Evolutionary conservation across 305 asterid genomes (phyloP).

Genomic region (Solanum hybrid): DNA sequence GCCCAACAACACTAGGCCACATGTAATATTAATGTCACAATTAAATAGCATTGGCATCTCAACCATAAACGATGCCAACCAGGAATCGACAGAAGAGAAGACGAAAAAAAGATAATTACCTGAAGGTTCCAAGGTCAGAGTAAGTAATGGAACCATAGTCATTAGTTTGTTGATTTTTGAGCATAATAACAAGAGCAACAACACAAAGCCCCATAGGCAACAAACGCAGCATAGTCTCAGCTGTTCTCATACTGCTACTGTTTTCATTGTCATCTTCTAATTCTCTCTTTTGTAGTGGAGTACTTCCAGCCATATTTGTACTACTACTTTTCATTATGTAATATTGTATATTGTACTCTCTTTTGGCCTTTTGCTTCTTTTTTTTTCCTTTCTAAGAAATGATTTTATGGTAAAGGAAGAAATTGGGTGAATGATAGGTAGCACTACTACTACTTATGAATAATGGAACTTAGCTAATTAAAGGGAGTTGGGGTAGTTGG

Average conservation of each 20-base stretch:
- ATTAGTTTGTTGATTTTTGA: conserved; percentile 61
- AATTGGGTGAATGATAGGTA: not conserved
- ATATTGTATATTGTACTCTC: not conserved
- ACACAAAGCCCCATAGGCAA: conserved; percentile 67
- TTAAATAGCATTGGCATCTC: not conserved
- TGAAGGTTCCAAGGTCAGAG: conserved; percentile 80
- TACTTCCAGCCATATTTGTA: not conserved
- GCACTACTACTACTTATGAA: not conserved
- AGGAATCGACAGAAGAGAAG: not conserved
- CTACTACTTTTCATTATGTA: not conserved
- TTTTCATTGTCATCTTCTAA: conserved; percentile 29
- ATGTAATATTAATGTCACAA: not conserved
- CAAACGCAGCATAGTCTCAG: conserved; percentile 72
- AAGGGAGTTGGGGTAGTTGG: conserved; percentile 21
- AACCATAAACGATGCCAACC: not conserved
- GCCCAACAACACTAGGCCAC: not conserved
- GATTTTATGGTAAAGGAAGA: not conserved
- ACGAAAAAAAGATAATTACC: conserved; percentile 17
- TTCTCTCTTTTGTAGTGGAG: not conserved
- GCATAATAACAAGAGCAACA: conserved; percentile 75
- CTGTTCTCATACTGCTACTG: conserved; percentile 44
- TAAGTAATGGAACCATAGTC: conserved; percentile 70
- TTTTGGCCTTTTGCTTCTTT: not conserved
- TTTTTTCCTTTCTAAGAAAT: not conserved
- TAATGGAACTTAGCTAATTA: conserved; percentile 9